Conservation (phyloP, 1,284 basidiomycete species). For the Cryptococcus sp. region DNA sequence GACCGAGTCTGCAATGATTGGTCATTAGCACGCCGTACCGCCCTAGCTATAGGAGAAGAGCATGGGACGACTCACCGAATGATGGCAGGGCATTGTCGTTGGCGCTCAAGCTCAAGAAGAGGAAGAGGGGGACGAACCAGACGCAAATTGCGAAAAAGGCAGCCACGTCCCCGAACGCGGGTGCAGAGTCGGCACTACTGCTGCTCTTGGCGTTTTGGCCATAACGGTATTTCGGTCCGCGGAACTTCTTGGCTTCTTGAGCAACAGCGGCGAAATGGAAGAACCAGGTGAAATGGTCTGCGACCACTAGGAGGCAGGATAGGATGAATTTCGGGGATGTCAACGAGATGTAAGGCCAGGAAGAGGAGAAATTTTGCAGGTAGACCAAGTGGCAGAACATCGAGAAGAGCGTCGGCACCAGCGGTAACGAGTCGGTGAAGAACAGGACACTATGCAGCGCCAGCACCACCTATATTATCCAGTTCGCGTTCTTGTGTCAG, state of each 20-base stretch:
- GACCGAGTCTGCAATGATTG: background rate
- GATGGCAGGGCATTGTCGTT: conserved; percentile 89
- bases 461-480: conserved; percentile 67
- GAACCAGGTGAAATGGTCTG: conserved; percentile 93
- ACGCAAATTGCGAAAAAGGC: conserved; percentile 91
- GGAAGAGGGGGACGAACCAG: conserved; percentile 85
- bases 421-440: conserved; percentile 74
- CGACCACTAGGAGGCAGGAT: conserved; percentile 78
- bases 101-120: conserved; percentile 90
- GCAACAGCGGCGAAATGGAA: conserved; percentile 78
- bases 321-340: conserved; percentile 77
- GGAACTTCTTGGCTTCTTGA: conserved; percentile 55
- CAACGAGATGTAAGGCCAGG: conserved; percentile 88
- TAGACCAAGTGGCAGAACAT: conserved; percentile 81
- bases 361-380: conserved; percentile 81
- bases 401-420: conserved; percentile 72
- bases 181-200: conserved; percentile 46
- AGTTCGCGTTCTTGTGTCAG: background rate
- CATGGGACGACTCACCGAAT: conserved; percentile 37
- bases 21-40: background rate
- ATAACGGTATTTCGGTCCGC: conserved; percentile 40
- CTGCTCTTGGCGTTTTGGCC: conserved; percentile 16
- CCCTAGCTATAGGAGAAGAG: background rate
- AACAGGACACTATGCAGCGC: conserved; percentile 73
- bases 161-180: conserved; percentile 83